A percentile compares a stretch with the other conserved stretches of the same genome.
Evolutionary conservation across 2,329 filamentous ascomycete genomes (phyloP).

Genomic region (Botrytis elliptica): DNA sequence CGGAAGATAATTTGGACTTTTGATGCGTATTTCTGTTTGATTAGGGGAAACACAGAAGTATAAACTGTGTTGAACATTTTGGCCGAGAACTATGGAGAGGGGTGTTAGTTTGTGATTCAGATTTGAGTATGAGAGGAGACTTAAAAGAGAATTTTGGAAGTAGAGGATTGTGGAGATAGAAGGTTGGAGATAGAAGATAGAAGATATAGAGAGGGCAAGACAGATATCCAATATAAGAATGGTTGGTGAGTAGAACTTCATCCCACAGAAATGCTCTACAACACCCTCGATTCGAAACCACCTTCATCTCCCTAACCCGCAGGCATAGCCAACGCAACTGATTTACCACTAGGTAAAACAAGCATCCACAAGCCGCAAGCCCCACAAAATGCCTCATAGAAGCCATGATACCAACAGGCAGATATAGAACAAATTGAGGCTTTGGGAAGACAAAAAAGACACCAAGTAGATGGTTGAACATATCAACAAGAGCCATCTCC

Average conservation of each 20-base stretch:
- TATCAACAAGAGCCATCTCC: not conserved
- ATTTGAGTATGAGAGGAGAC: not conserved
- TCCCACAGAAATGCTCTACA: not conserved
- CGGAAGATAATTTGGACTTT: conserved; percentile 78
- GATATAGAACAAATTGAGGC: not conserved
- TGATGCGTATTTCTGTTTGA: conserved; percentile 57
- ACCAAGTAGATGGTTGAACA: not conserved
- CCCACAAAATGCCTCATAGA: not conserved
- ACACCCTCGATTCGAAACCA: not conserved
- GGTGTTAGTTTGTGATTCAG: not conserved
- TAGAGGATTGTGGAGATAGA: not conserved
- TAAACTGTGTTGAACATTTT: conserved; percentile 75
- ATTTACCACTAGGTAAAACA: not conserved
- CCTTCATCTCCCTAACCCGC: not conserved
- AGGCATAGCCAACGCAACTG: no score
- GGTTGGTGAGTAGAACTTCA: not conserved
- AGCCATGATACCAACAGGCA: not conserved
- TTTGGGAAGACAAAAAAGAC: not conserved
- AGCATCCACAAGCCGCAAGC: no score
- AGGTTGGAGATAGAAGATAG: no score
- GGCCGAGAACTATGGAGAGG: conserved; percentile 49
- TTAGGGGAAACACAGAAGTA: conserved; percentile 60
- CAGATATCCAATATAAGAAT: not conserved
- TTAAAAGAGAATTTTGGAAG: not conserved
- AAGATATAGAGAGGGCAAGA: not conserved